Evolutionary conservation across 1,284 basidiomycete species (phyloP), one percentile per base, ranked within the genome.

Genomic region (Ganoderma multipileum): DNA sequence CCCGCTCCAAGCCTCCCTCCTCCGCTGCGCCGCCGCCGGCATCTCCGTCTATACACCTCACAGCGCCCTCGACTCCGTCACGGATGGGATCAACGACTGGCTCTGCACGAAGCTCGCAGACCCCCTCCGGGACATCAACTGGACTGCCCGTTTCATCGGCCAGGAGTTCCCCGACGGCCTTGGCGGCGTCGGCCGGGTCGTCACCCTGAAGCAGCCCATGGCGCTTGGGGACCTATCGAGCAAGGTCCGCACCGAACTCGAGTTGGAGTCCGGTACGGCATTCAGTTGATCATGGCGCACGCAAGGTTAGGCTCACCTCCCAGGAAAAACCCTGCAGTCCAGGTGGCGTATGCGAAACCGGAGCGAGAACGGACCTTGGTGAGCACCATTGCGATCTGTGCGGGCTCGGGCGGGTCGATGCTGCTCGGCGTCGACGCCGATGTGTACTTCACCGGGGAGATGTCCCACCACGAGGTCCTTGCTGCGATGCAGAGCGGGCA

Each of bases 31-130:
- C 0, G 91, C 93, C 0, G 85, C 89, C 5, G 96, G 96, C 0
- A 91, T 98, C 68, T 94, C 92, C 18, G 85, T 98, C 2, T 98
- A 95, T 81, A 87, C 86, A 47, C 96, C 96, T 0, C 97, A 98
- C 79, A 95, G 94, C 0, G 88, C 93, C 1, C 84, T 98, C 16
- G 97, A 99, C 79, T 88, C 83, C 16, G 90, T 94, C 2, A 86
- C 86, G 64, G 94, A 90, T 16, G 96, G 96, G 0, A 90, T 98
- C 72, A 97, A 97, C 76, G 93, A 94, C 79, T 95, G 92, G 92
- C 81, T 96, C 63, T 75, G 72, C 67, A 67, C 67, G 9, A 69
- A 66, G 23, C 58, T 74, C 63, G 72, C 71, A 26, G 70, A 73
- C 55, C 74, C 75, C 4, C 65, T 76, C 16, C 72, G 70, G 58